phyloP scores from a whole-genome alignment of 371 early-diverging fungal species.

The Lichtheimia ornata region DNA sequence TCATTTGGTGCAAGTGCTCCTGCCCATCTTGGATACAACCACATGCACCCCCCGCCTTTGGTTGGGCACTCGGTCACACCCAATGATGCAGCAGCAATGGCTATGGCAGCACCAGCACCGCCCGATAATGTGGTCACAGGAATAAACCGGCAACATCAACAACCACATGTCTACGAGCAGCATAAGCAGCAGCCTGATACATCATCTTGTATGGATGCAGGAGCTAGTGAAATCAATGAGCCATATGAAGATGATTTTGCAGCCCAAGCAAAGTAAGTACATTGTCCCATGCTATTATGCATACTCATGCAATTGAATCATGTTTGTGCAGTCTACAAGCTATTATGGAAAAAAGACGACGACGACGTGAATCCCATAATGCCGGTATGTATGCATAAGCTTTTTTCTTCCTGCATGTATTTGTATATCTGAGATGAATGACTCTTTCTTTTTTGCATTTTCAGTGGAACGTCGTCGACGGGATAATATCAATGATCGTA shows the following conservation, averaged over 20 bases:
- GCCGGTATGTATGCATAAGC: slow-evolving; percentile 56
- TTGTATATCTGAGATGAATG: background rate
- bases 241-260: slow-evolving; percentile 30
- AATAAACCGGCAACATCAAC: slow-evolving; percentile 3
- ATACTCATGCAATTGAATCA: background rate
- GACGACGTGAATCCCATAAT: slow-evolving; percentile 95
- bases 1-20: slow-evolving; percentile 19
- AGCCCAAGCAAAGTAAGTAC: slow-evolving; percentile 32
- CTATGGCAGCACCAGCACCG: slow-evolving; percentile 5
- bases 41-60: slow-evolving; percentile 23
- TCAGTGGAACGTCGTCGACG: slow-evolving; percentile 92
- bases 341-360: slow-evolving; percentile 80
- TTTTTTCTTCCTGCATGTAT: background rate
- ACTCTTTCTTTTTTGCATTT: background rate
- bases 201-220: background rate
- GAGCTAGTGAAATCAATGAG: slow-evolving; percentile 1
- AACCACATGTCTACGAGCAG: background rate
- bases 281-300: background rate
- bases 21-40: slow-evolving; percentile 26
- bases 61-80: slow-evolving; percentile 3
- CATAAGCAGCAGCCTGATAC: background rate
- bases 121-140: background rate
- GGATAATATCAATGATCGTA: slow-evolving; percentile 97
- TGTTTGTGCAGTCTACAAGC: slow-evolving; percentile 33
- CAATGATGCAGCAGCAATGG: slow-evolving; percentile 9